Percentiles rank a stretch among this genome's conserved stretches.
These are phyloP conservation scores for Naganishia randhawae DNA, from an alignment of 768 basidiomycete species.

Conservation along the genomic window DNA sequence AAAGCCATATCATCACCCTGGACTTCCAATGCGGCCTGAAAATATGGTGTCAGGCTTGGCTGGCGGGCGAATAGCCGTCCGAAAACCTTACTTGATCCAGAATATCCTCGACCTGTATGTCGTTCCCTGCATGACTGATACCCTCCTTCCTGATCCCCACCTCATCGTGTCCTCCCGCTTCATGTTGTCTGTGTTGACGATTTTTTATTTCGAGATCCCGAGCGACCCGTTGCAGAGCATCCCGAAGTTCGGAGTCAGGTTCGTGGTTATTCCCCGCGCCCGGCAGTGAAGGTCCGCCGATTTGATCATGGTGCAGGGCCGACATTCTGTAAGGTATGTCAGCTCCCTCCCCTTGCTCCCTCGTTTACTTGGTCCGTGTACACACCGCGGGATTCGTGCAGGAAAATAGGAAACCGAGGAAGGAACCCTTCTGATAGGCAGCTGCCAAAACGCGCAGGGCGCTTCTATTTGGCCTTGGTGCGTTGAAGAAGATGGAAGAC, in stretches of 20 bases:
- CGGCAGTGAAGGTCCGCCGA: neutral
- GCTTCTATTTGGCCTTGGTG: no score
- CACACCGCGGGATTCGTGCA: neutral
- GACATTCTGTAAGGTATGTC: no score
- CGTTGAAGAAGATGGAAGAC: no score
- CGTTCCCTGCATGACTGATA: neutral
- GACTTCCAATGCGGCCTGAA: constrained; percentile 7
- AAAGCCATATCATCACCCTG: constrained; percentile 7
- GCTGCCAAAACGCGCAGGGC: no score
- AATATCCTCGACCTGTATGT: constrained; percentile 16
- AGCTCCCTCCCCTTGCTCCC: neutral
- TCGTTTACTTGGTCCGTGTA: neutral
- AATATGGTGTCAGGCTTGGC: neutral
- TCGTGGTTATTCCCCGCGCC: neutral
- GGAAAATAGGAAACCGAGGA: constrained; percentile 23
- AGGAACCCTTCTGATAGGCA: no score
- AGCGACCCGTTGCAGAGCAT: constrained; percentile 7
- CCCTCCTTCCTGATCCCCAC: neutral
- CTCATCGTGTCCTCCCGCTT: neutral
- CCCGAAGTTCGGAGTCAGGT: constrained; percentile 17
- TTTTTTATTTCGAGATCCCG: constrained; percentile 3
- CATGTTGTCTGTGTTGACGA: neutral
- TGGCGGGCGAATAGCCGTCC: neutral
- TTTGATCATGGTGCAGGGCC: neutral
- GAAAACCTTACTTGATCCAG: constrained; percentile 4